Conservation (phyloP, 495 filamentous ascomycete genomes). For the Xylaria sp. region DNA sequence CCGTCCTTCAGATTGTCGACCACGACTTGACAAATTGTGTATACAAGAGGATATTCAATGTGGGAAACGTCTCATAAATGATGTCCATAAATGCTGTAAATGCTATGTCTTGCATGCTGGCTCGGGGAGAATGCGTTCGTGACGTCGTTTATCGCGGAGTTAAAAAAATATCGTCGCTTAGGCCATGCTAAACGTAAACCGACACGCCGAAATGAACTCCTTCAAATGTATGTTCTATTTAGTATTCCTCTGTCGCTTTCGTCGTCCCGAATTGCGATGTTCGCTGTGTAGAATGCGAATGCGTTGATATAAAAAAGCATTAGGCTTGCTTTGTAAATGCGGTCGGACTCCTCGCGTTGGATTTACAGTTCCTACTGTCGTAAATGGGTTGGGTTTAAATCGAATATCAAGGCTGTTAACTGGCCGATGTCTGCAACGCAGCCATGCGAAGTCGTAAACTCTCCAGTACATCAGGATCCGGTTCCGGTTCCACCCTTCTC, state of each 20-base stretch:
- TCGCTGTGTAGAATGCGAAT: constrained; percentile 19
- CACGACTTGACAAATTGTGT: constrained; percentile 4
- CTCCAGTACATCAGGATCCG: constrained; percentile 69
- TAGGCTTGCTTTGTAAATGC: neutral
- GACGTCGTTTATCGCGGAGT: constrained; percentile 34
- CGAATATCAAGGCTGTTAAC: constrained; percentile 20
- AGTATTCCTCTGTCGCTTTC: constrained; percentile 1
- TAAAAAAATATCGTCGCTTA: neutral
- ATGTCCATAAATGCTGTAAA: constrained; percentile 11
- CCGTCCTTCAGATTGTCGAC: neutral
- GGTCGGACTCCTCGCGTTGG: neutral
- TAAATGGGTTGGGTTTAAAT: neutral
- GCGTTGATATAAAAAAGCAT: neutral
- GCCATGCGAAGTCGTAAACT: constrained; percentile 51
- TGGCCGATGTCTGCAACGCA: constrained; percentile 31
- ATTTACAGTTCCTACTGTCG: neutral
- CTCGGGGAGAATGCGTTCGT: constrained; percentile 40
- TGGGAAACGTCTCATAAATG: constrained; percentile 12
- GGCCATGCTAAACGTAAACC: constrained; percentile 20
- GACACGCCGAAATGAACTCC: constrained; percentile 17
- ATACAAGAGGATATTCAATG: constrained; percentile 7
- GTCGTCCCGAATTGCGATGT: neutral
- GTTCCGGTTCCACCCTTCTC: constrained; percentile 65
- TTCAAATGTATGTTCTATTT: constrained; percentile 19
- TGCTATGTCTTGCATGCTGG: constrained; percentile 33